Conservation (phyloP, 1,139 yeast species). For the Suhomyces chickasaworum region DNA sequence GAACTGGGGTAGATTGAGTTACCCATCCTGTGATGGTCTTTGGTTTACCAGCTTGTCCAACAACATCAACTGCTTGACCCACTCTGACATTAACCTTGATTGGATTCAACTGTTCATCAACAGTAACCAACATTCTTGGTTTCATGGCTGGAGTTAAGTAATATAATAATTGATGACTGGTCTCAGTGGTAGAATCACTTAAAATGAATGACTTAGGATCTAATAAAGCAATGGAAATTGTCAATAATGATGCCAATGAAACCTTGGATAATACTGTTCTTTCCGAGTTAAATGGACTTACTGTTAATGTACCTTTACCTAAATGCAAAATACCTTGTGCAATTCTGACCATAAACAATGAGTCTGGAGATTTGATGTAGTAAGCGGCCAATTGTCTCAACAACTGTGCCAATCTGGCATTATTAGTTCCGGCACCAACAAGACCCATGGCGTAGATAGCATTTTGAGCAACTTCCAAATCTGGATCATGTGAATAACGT, state of each 20-base stretch:
- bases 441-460: slow-evolving; percentile 97
- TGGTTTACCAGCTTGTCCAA: slow-evolving; percentile 98
- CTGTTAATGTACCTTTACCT: slow-evolving; percentile 92
- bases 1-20: slow-evolving; percentile 95
- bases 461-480: slow-evolving; percentile 90
- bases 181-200: slow-evolving; percentile 50
- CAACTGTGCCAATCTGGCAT: slow-evolving; percentile 95
- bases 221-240: slow-evolving; percentile 79
- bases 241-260: slow-evolving; percentile 84
- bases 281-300: slow-evolving; percentile 89
- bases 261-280: slow-evolving; percentile 86
- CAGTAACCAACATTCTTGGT: slow-evolving; percentile 91
- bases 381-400: slow-evolving; percentile 93
- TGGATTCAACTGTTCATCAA: slow-evolving; percentile 85
- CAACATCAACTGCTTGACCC: slow-evolving; percentile 98
- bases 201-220: slow-evolving; percentile 77
- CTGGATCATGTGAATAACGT: slow-evolving; percentile 94
- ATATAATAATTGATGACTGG: slow-evolving; percentile 77
- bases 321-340: slow-evolving; percentile 94
- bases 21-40: slow-evolving; percentile 99
- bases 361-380: slow-evolving; percentile 87
- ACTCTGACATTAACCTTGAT: slow-evolving; percentile 95
- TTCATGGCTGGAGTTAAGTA: slow-evolving; percentile 86
- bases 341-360: slow-evolving; percentile 88
- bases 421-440: slow-evolving; percentile 98